phyloP scores from a whole-genome alignment of 208 protist species.

The Wallacemonas sp. region DNA sequence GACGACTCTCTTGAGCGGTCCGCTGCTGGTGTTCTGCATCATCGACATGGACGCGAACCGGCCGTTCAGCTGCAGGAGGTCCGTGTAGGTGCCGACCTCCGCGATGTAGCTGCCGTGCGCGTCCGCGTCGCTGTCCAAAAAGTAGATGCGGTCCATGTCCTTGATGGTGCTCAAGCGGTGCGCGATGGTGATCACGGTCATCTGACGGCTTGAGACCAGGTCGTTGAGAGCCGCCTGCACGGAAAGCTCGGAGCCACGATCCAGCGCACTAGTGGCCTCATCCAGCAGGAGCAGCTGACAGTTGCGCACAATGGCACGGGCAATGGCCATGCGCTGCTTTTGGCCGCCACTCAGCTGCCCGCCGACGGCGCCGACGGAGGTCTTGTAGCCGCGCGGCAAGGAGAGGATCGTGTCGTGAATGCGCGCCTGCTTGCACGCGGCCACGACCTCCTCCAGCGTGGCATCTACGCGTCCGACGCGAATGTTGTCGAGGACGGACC shows the following conservation, averaged over 20 bases:
- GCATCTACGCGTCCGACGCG: slow-evolving; percentile 44
- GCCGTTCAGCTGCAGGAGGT: slow-evolving; percentile 30
- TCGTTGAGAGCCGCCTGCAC: slow-evolving; percentile 29
- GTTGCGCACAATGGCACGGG: slow-evolving; percentile 73
- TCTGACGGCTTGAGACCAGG: slow-evolving; percentile 26
- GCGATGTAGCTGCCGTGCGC: slow-evolving; percentile 23
- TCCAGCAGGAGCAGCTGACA: slow-evolving; percentile 70
- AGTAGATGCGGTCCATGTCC: slow-evolving; percentile 55
- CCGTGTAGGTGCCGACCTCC: slow-evolving; percentile 30
- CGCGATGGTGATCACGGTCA: slow-evolving; percentile 42
- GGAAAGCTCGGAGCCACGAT: slow-evolving; percentile 34
- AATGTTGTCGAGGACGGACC: slow-evolving; percentile 84
- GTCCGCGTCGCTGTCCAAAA: slow-evolving; percentile 22
- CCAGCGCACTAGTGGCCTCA: slow-evolving; percentile 35
- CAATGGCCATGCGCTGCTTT: slow-evolving; percentile 85
- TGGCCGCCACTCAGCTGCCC: slow-evolving; percentile 77
- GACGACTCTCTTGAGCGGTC: slow-evolving; percentile 19
- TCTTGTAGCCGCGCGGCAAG: slow-evolving; percentile 70
- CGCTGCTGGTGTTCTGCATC: slow-evolving; percentile 20
- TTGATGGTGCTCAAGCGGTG: slow-evolving; percentile 61
- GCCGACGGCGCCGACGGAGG: slow-evolving; percentile 79
- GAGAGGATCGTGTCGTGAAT: slow-evolving; percentile 65
- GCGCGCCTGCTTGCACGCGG: slow-evolving; percentile 56
- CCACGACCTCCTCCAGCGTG: slow-evolving; percentile 39
- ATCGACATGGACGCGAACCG: slow-evolving; percentile 29